Conservation (phyloP, 805 yeast genomes). For the Zygotorulaspora danielsina region DNA sequence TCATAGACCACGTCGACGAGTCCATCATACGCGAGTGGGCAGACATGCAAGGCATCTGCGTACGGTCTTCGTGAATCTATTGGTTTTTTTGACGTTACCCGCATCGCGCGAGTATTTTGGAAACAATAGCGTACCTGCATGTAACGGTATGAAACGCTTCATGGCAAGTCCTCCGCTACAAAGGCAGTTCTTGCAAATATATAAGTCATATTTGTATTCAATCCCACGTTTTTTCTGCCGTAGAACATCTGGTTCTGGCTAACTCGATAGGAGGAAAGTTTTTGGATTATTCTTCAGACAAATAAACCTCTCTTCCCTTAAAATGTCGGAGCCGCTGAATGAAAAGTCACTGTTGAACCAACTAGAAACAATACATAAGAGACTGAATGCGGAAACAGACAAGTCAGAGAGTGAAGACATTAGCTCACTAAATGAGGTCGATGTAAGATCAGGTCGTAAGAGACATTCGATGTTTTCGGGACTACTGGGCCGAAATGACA, state of each 20-base stretch:
- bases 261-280: too few relatives aligned
- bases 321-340: conserved; percentile 11
- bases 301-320: not conserved
- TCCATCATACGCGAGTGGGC: conserved; percentile 33
- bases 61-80: conserved; percentile 14
- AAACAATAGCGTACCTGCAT: not conserved
- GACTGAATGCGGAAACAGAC: conserved; percentile 15
- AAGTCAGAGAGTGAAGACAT: conserved; percentile 4
- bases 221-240: too few relatives aligned
- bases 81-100: not conserved
- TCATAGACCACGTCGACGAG: conserved; percentile 29
- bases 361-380: conserved; percentile 25
- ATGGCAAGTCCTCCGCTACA: too few relatives aligned
- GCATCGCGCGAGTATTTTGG: not conserved
- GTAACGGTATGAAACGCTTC: too few relatives aligned
- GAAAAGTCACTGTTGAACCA: conserved; percentile 19
- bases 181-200: too few relatives aligned
- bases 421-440: conserved; percentile 2
- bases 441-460: not conserved
- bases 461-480: conserved; percentile 14
- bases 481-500: conserved; percentile 16
- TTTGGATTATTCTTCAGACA: too few relatives aligned
- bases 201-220: too few relatives aligned
- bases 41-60: conserved; percentile 31
- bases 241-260: too few relatives aligned